Conservation (phyloP, 2,329 filamentous ascomycete species). For the Nothopassalora personata region DNA sequence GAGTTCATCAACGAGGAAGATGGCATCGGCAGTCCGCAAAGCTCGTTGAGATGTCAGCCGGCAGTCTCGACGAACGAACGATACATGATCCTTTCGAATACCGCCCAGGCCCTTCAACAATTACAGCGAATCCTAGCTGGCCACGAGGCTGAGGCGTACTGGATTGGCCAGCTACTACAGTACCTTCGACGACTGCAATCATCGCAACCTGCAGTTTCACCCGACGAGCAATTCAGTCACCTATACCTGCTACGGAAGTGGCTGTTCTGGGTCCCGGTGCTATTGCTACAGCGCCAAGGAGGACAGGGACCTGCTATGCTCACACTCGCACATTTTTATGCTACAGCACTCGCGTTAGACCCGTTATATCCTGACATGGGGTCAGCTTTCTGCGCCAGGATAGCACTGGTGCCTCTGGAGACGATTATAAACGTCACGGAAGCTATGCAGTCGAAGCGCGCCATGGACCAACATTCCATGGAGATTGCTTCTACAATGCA, state of each 20-base stretch:
- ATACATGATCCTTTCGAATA: slow-evolving; percentile 34
- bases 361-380: slow-evolving; percentile 88
- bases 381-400: slow-evolving; percentile 64
- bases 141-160: slow-evolving; percentile 44
- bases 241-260: slow-evolving; percentile 83
- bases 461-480: slow-evolving; percentile 38
- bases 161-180: slow-evolving; percentile 44
- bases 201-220: slow-evolving; percentile 41
- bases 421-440: slow-evolving; percentile 74
- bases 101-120: slow-evolving; percentile 40
- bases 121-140: slow-evolving; percentile 40
- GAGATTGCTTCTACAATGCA: slow-evolving; percentile 44
- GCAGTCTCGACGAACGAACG: slow-evolving; percentile 21
- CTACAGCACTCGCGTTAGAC: slow-evolving; percentile 78
- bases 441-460: slow-evolving; percentile 51
- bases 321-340: slow-evolving; percentile 87
- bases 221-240: slow-evolving; percentile 83
- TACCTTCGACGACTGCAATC: slow-evolving; percentile 43
- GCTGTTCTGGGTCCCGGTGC: slow-evolving; percentile 93
- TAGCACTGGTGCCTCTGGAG: slow-evolving; percentile 76
- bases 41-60: slow-evolving; percentile 1
- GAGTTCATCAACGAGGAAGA: slow-evolving; percentile 75
- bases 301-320: slow-evolving; percentile 73
- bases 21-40: slow-evolving; percentile 20
- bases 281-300: slow-evolving; percentile 70